Evolutionary conservation across 768 basidiomycete species (phyloP).

Genomic region (Lentinus brumalis): DNA sequence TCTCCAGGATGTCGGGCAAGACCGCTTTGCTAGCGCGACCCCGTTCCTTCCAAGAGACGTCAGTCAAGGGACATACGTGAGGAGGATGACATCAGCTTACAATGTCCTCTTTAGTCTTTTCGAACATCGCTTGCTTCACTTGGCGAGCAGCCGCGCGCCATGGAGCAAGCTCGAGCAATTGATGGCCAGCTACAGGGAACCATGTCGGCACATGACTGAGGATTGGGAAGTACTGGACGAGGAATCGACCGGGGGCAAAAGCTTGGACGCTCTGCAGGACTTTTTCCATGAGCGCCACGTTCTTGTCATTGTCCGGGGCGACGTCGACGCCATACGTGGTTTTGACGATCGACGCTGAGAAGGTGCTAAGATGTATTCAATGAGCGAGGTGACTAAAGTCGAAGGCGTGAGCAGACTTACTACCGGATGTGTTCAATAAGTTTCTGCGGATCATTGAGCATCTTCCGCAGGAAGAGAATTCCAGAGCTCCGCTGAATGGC

Average conservation of each 20-base stretch:
- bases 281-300: constrained; percentile 17
- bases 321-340: constrained; percentile 24
- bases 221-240: constrained; percentile 5
- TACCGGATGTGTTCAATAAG: constrained; percentile 17
- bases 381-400: not conserved
- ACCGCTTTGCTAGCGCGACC: not conserved
- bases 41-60: not conserved
- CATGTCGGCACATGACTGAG: constrained; percentile 2
- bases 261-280: constrained; percentile 1
- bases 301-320: constrained; percentile 14
- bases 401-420: constrained; percentile 5
- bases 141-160: not conserved
- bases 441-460: constrained; percentile 10
- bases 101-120: not conserved
- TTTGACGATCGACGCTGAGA: constrained; percentile 19
- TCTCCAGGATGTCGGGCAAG: not conserved
- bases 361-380: constrained; percentile 1
- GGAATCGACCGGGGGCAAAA: not conserved
- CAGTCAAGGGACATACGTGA: not conserved
- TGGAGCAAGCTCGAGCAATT: not conserved
- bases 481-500: not conserved
- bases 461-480: constrained; percentile 1
- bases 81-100: not conserved
- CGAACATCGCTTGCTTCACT: not conserved
- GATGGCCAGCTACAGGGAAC: constrained; percentile 6